phyloP scores from a whole-genome alignment of 805 yeast species.

The Yarrowia divulgata region DNA sequence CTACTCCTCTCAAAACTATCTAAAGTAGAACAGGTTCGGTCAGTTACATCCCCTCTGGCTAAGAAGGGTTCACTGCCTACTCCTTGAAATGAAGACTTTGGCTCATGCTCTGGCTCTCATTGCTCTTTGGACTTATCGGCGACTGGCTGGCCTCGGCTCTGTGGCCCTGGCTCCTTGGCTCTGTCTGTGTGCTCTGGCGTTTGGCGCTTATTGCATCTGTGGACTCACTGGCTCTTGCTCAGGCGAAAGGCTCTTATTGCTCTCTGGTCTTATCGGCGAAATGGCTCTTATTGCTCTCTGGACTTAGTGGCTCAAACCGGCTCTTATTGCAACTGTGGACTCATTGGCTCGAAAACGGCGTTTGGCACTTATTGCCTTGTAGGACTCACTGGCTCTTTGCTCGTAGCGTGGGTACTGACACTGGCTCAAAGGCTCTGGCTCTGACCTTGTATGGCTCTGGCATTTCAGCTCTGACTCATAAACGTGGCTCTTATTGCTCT shows the following conservation, averaged over 20 bases:
- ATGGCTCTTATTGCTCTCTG: not conserved
- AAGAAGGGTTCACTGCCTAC: conserved; percentile 18
- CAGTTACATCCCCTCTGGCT: conserved; percentile 3
- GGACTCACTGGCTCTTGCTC: not conserved
- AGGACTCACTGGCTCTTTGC: not conserved
- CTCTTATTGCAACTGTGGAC: not conserved
- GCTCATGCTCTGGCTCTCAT: not conserved
- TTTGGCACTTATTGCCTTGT: not conserved
- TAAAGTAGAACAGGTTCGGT: conserved; percentile 1
- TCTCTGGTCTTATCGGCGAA: not conserved
- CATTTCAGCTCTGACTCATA: not conserved
- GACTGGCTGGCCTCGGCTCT: not conserved
- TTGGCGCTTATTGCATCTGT: not conserved
- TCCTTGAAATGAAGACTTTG: not conserved
- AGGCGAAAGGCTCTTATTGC: not conserved
- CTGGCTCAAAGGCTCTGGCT: not conserved
- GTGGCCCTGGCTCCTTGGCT: conserved; percentile 1
- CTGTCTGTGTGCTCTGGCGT: not conserved
- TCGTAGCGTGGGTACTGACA: too few species aligned
- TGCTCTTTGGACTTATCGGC: not conserved
- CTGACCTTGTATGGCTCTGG: not conserved
- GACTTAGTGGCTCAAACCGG: not conserved
- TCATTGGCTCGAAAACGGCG: not conserved
- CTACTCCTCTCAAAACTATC: conserved; percentile 9
- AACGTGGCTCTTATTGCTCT: conserved; percentile 1